These are phyloP conservation scores for Teunomyces funiuensis DNA, from an alignment of 805 yeast genomes.

Conservation along the genomic window DNA sequence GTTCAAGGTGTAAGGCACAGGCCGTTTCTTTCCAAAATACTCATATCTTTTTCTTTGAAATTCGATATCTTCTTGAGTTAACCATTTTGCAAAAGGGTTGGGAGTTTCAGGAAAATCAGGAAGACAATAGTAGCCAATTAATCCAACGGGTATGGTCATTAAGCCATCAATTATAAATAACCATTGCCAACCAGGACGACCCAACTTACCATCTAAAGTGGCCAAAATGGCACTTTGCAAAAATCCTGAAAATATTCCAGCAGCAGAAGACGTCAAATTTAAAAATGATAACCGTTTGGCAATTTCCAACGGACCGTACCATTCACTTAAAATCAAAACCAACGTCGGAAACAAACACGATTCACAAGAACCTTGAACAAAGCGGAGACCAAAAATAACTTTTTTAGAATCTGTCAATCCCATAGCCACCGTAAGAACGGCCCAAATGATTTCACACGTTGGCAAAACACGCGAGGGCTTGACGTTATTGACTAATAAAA, in stretches of 20 bases:
- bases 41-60: slow-evolving; percentile 6
- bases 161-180: slow-evolving; percentile 37
- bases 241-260: slow-evolving; percentile 16
- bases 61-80: slow-evolving; percentile 6
- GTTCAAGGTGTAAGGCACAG: not conserved
- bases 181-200: slow-evolving; percentile 48
- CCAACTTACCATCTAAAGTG: slow-evolving; percentile 35
- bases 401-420: slow-evolving; percentile 26
- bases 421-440: slow-evolving; percentile 33
- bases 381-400: slow-evolving; percentile 15
- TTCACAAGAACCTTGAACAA: slow-evolving; percentile 26
- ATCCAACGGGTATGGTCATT: slow-evolving; percentile 36
- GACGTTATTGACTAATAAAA: slow-evolving; percentile 16
- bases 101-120: slow-evolving; percentile 41
- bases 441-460: slow-evolving; percentile 34
- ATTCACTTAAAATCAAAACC: slow-evolving; percentile 18
- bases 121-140: slow-evolving; percentile 40
- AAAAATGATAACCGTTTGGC: slow-evolving; percentile 5
- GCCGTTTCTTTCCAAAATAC: slow-evolving; percentile 1
- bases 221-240: slow-evolving; percentile 21
- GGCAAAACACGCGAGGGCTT: slow-evolving; percentile 35
- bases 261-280: slow-evolving; percentile 7
- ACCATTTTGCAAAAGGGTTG: slow-evolving; percentile 8
- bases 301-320: slow-evolving; percentile 21
- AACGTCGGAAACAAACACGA: slow-evolving; percentile 20